phyloP scores from a whole-genome alignment of 306 rosid species.

The Pueraria montana region DNA sequence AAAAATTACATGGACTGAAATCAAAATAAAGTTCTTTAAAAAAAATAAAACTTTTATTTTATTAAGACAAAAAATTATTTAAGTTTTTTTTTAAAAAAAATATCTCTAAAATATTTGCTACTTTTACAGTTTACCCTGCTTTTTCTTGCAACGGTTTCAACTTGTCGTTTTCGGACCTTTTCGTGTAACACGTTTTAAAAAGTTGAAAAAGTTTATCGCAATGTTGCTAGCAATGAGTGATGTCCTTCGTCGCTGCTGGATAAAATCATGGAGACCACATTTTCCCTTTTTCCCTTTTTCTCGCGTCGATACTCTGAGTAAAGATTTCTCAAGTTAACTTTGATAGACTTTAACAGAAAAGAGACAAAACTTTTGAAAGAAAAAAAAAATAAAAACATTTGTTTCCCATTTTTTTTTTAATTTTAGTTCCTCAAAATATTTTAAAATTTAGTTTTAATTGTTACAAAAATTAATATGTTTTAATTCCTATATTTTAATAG shows the following conservation, averaged over 20 bases:
- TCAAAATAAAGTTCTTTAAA: too few species aligned
- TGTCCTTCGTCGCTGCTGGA: background rate
- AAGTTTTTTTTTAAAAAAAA: background rate
- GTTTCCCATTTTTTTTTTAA: too few species aligned
- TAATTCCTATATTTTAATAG: too few species aligned
- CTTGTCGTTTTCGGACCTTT: background rate
- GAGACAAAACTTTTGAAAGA: background rate
- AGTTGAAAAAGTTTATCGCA: background rate
- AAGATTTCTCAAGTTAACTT: background rate
- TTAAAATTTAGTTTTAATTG: too few species aligned
- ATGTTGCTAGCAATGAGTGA: background rate
- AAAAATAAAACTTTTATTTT: too few species aligned
- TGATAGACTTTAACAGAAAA: background rate
- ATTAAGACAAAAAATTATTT: too few species aligned
- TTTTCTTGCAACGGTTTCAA: background rate
- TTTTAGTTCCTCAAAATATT: too few species aligned
- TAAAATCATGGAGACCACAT: slow-evolving; percentile 3
- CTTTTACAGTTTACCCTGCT: background rate
- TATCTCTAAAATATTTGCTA: background rate
- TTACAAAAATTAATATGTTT: too few species aligned
- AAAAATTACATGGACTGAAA: too few species aligned
- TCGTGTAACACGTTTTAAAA: background rate
- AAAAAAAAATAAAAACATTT: too few species aligned
- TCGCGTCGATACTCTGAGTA: background rate
- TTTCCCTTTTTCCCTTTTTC: background rate